Percentiles rank a stretch among this genome's conserved stretches.
Evolutionary conservation across 2,329 filamentous ascomycete genomes (phyloP).

Genomic region (Elsinoe perseae): DNA sequence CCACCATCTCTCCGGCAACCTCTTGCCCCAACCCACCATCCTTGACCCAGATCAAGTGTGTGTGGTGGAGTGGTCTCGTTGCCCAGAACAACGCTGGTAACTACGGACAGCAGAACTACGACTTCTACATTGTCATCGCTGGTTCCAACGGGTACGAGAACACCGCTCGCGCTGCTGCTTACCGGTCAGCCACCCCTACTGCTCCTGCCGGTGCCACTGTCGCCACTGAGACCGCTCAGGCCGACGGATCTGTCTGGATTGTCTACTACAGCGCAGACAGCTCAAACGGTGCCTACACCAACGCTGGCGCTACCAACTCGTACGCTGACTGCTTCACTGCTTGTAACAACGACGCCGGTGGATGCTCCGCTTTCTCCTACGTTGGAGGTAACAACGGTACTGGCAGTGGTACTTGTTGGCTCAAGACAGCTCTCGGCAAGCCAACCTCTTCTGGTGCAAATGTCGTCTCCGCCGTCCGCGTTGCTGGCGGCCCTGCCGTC

Average conservation of each 20-base stretch:
- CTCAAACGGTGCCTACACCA: slow-evolving; percentile 16
- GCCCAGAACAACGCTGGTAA: slow-evolving; percentile 19
- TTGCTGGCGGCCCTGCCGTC: background rate
- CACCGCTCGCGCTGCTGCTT: background rate
- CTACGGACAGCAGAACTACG: slow-evolving; percentile 20
- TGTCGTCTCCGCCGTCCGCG: slow-evolving; percentile 14
- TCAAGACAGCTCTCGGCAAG: slow-evolving; percentile 17
- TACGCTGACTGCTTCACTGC: slow-evolving; percentile 17
- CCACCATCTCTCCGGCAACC: slow-evolving; percentile 18
- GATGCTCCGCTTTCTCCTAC: slow-evolving; percentile 19
- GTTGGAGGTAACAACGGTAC: slow-evolving; percentile 16
- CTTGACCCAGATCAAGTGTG: slow-evolving; percentile 21
- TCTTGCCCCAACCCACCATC: slow-evolving; percentile 18
- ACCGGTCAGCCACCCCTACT: background rate
- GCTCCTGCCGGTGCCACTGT: slow-evolving; percentile 5
- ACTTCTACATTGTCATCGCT: slow-evolving; percentile 29
- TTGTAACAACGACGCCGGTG: slow-evolving; percentile 15
- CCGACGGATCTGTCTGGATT: slow-evolving; percentile 11
- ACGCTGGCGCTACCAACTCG: slow-evolving; percentile 12
- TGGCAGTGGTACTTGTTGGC: slow-evolving; percentile 16
- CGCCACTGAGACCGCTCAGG: slow-evolving; percentile 1
- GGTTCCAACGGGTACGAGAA: slow-evolving; percentile 31
- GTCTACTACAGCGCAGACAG: slow-evolving; percentile 17
- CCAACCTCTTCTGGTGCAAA: slow-evolving; percentile 14
- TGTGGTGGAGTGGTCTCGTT: slow-evolving; percentile 20